Evolutionary conservation across 176 grass and related monocot genomes (phyloP).

Genomic region (Juncus inflexus): DNA sequence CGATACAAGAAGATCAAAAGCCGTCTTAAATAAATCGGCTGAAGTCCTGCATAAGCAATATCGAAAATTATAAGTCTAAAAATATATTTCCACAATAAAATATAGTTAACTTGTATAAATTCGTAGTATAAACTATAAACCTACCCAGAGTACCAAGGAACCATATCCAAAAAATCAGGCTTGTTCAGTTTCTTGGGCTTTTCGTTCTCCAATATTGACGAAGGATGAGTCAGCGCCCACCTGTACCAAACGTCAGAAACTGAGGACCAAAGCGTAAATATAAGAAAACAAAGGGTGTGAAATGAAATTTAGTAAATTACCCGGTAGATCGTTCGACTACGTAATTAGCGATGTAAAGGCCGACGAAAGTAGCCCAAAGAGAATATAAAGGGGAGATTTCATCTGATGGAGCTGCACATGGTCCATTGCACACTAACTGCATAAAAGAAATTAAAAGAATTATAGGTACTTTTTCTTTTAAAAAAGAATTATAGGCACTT

Average conservation of each 20-base stretch:
- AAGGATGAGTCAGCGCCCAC: slow-evolving; percentile 74
- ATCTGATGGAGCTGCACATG: slow-evolving; percentile 74
- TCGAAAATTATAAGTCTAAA: slow-evolving; percentile 31
- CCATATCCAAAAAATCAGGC: slow-evolving; percentile 98
- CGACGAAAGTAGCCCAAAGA: slow-evolving; percentile 86
- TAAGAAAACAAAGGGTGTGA: background rate
- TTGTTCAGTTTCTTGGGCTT: slow-evolving; percentile 77
- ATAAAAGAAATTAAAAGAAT: slow-evolving; percentile 19
- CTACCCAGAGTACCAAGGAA: slow-evolving; percentile 99
- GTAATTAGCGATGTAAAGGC: slow-evolving; percentile 90
- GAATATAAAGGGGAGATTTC: slow-evolving; percentile 97
- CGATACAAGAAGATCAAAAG: slow-evolving; percentile 92
- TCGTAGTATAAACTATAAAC: slow-evolving; percentile 16
- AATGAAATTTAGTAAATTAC: slow-evolving; percentile 33
- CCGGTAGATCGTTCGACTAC: slow-evolving; percentile 91
- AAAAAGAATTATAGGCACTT: too few species aligned
- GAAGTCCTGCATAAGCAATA: slow-evolving; percentile 52
- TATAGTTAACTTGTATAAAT: background rate
- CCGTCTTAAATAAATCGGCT: slow-evolving; percentile 97
- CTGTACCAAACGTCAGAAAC: slow-evolving; percentile 28
- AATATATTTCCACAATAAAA: slow-evolving; percentile 3
- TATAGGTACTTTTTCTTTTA: too few species aligned
- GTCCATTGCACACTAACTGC: slow-evolving; percentile 95
- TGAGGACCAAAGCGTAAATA: background rate
- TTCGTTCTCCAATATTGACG: slow-evolving; percentile 54